Conservation (phyloP, 441 rosid genomes). For the Euphorbia neoarborescens region DNA sequence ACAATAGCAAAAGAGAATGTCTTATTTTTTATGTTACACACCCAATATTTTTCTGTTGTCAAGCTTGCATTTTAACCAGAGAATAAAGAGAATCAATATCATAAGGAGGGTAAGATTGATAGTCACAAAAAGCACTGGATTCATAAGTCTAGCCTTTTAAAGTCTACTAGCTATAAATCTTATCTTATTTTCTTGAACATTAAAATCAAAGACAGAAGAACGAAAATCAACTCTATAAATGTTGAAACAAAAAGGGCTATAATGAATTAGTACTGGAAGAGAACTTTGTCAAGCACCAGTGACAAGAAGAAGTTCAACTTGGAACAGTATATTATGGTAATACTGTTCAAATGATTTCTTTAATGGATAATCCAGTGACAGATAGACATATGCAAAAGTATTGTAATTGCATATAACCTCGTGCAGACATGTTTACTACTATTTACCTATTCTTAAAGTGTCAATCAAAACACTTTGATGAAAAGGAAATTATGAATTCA, state of each 20-base stretch:
- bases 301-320: conserved; percentile 7
- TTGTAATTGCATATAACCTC: neutral
- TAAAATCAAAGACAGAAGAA: neutral
- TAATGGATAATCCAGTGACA: neutral
- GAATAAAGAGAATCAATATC: conserved; percentile 3
- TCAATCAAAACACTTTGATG: neutral
- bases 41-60: neutral
- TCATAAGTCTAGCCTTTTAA: neutral
- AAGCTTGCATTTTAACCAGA: conserved; percentile 11
- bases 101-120: neutral
- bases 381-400: no score
- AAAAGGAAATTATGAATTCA: conserved; percentile 1
- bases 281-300: neutral
- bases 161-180: neutral
- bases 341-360: neutral
- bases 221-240: neutral
- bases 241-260: neutral
- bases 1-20: neutral
- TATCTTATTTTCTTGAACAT: neutral
- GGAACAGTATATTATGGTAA: neutral
- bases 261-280: neutral
- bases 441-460: neutral
- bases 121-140: neutral
- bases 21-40: neutral
- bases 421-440: neutral